A percentile compares a stretch with the other conserved stretches of the same genome.
phyloP scores from a whole-genome alignment of 306 rosid species.

The Medicago arabica region DNA sequence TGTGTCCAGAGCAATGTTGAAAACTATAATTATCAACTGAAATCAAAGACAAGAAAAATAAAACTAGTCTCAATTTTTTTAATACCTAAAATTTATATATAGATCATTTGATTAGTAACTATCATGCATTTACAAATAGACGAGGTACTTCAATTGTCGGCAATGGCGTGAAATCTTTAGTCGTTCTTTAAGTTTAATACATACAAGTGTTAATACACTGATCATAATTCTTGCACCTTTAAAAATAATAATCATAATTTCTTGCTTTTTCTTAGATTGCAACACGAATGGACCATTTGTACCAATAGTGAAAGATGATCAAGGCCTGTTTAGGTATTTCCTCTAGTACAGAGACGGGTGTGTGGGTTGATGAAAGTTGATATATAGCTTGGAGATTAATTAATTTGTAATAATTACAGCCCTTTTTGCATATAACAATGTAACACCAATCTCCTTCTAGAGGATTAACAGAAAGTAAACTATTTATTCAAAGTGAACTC shows the following conservation, averaged over 20 bases:
- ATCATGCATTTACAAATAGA: not conserved
- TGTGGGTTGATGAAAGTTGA: not conserved
- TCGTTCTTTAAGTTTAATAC: constrained; percentile 14
- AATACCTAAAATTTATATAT: no score
- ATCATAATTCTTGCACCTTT: not conserved
- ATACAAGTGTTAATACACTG: constrained; percentile 1
- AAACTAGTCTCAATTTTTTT: no score
- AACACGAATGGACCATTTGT: constrained; percentile 51
- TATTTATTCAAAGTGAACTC: constrained; percentile 49
- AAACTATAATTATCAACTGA: no score
- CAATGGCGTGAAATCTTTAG: constrained; percentile 33
- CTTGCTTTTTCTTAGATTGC: constrained; percentile 18
- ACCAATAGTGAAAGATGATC: constrained; percentile 40
- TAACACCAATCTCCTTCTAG: constrained; percentile 30
- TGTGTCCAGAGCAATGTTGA: no score
- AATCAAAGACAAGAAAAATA: no score
- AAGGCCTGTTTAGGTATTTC: constrained; percentile 22
- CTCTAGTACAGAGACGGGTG: constrained; percentile 36
- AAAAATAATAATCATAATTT: not conserved
- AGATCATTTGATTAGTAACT: no score
- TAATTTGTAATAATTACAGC: constrained; percentile 47
- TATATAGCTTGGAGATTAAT: constrained; percentile 49
- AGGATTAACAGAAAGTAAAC: constrained; percentile 42
- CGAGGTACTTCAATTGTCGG: constrained; percentile 12
- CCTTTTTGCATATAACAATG: constrained; percentile 17